These are phyloP conservation scores for Phyllostachys edulis DNA, from an alignment of 176 grass and related monocot species.

Conservation along the genomic window DNA sequence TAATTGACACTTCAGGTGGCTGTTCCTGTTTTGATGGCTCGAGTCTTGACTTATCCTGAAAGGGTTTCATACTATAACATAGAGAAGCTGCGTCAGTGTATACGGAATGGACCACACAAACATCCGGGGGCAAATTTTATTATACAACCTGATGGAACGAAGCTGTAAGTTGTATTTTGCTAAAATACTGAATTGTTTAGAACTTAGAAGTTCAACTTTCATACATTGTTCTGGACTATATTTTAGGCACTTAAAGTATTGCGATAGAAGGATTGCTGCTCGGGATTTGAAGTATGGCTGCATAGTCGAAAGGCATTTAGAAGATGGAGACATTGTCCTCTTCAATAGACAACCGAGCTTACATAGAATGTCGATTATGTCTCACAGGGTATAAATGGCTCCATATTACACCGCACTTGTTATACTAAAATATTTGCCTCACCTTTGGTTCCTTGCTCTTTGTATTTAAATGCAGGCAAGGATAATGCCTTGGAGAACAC, in stretches of 20 bases:
- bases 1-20: constrained; percentile 65
- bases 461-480: constrained; percentile 63
- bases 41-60: constrained; percentile 86
- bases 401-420: background rate
- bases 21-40: constrained; percentile 85
- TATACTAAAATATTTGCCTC: constrained; percentile 28
- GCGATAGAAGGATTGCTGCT: constrained; percentile 69
- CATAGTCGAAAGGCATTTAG: constrained; percentile 93
- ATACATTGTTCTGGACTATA: constrained; percentile 9
- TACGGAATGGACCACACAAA: constrained; percentile 86
- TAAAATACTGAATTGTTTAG: constrained; percentile 10
- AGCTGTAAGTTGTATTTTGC: constrained; percentile 58
- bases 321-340: constrained; percentile 92
- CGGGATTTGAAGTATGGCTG: constrained; percentile 84
- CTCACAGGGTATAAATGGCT: constrained; percentile 60
- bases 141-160: constrained; percentile 58
- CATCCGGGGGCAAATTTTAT: constrained; percentile 93
- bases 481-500: constrained; percentile 97
- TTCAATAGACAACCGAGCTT: constrained; percentile 97
- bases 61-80: constrained; percentile 82
- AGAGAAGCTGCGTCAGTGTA: constrained; percentile 80
- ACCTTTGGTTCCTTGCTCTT: constrained; percentile 21
- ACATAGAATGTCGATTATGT: constrained; percentile 99
- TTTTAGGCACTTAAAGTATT: constrained; percentile 79
- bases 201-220: background rate